phyloP scores from a whole-genome alignment of 2,329 filamentous ascomycete genomes.

The Penicillium brasilianum region DNA sequence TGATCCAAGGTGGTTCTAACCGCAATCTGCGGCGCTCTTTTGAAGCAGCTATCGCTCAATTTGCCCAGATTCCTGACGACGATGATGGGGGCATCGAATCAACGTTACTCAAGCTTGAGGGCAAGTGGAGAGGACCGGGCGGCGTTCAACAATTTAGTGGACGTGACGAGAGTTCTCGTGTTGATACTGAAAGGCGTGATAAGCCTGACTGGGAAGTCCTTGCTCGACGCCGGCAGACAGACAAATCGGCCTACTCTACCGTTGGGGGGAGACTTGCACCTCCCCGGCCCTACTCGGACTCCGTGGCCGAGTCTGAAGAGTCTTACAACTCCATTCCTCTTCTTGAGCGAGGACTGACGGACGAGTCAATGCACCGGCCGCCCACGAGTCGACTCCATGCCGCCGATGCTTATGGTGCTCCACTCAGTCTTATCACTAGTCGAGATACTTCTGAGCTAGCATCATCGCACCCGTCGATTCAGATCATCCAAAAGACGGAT shows the following conservation, averaged over 20 bases:
- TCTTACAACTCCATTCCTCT: conserved; percentile 80
- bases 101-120: conserved; percentile 89
- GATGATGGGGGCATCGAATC: conserved; percentile 89
- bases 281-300: conserved; percentile 47
- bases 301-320: conserved; percentile 66
- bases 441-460: conserved; percentile 36
- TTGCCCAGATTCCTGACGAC: conserved; percentile 88
- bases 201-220: conserved; percentile 25
- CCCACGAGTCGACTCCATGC: conserved; percentile 28
- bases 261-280: conserved; percentile 35
- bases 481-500: conserved; percentile 57
- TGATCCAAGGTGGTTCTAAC: conserved; percentile 59
- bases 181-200: conserved; percentile 5
- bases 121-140: conserved; percentile 67
- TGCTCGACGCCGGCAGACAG: conserved; percentile 32
- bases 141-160: not conserved
- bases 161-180: conserved; percentile 6
- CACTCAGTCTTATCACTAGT: conserved; percentile 36
- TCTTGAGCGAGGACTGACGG: conserved; percentile 66
- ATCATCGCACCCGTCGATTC: conserved; percentile 56
- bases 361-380: conserved; percentile 58
- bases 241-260: conserved; percentile 34
- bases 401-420: conserved; percentile 28
- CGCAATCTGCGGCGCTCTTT: conserved; percentile 72
- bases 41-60: conserved; percentile 82